Conservation (phyloP, 306 rosid species). For the Quercus robur region DNA sequence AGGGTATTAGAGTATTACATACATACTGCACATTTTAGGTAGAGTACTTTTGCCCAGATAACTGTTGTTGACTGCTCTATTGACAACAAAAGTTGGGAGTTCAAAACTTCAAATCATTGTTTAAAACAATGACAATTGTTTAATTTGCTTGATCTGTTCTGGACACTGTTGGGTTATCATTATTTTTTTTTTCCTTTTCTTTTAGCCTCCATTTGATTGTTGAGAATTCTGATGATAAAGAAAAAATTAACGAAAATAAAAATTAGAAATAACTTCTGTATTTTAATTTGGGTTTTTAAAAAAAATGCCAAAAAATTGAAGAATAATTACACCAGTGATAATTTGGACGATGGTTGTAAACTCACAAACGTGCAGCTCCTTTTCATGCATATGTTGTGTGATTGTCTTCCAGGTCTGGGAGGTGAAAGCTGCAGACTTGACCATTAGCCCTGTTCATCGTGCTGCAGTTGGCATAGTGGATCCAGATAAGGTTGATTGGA, state of each 20-base stretch:
- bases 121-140: neutral
- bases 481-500: constrained; percentile 54
- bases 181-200: neutral
- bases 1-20: neutral
- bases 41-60: neutral
- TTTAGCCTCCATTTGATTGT: neutral
- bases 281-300: neutral
- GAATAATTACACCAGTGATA: neutral
- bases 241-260: neutral
- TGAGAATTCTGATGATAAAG: neutral
- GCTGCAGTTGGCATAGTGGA: constrained; percentile 88
- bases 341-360: neutral
- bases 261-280: too few species aligned
- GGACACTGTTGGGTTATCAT: neutral
- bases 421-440: constrained; percentile 95
- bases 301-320: neutral
- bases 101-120: neutral
- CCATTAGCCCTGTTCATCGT: constrained; percentile 88
- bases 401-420: constrained; percentile 77
- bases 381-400: neutral
- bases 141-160: neutral
- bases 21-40: neutral
- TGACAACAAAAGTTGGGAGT: neutral
- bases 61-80: neutral
- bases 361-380: neutral